Evolutionary conservation across 306 rosid genomes (phyloP), one percentile per base, ranked within the genome.

Genomic region (Abrus pulchellus): DNA sequence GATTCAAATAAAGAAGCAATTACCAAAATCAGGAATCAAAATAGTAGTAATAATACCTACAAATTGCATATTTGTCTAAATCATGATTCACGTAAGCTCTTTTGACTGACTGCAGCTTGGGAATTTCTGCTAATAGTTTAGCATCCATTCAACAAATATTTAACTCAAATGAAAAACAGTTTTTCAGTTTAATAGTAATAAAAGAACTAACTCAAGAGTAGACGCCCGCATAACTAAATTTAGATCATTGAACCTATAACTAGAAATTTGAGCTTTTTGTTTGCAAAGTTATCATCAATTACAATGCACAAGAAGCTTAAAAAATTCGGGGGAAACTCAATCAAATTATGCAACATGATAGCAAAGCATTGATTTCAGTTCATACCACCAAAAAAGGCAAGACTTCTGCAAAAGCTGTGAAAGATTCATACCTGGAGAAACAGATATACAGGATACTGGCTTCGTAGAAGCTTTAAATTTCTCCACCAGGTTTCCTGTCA

Each of bases 391-490:
- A 38, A 47, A 41, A 50, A 47, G 45, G 44, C 12, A 84, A 71
- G 3, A 54, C 14, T 73, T 60, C 59, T 33, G 61, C 43, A 65
- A 72, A 74, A 78, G 44, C 36, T 29, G 66, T 48, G 67, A 60
- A 57, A 60, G 71, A 59, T 49, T 68, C 83, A 68, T 62, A 93
- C 99, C 97, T 33, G 96, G 80, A 1, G 99, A 95, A 85, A 95
- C 89, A 74, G 89, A 83, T 81, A 93, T 86, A 44, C 91, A 89
- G 43, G 99, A 89, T 36, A 95, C 82, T 60, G 94, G 93, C 89
- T 93, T 93, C 10, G 97, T 67, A 50, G 96, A 95, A 80, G 94
- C 96, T 85, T 89, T 89, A 84, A 95, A 90, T 85, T 88, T 95
- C 83, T 85, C 88, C 89, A 81, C 72, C 83, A 94, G 57, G 75